Conservation (phyloP, 2,329 filamentous ascomycete genomes). For the Microcera coccophila region DNA sequence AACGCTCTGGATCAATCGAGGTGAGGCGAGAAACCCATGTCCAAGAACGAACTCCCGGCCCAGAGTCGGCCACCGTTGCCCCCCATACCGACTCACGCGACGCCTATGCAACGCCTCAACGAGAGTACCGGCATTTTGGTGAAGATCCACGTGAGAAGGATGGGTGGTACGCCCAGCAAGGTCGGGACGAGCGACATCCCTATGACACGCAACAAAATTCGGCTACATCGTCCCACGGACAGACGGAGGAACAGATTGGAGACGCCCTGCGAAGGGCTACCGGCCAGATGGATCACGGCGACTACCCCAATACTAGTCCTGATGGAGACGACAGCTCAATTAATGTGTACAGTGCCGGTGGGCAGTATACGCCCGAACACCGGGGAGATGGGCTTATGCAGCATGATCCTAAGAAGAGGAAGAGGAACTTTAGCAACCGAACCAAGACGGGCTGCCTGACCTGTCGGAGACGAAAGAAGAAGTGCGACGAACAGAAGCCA, state of each 20-base stretch:
- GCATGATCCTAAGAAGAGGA: conserved; percentile 64
- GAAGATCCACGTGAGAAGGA: conserved; percentile 49
- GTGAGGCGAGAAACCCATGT: conserved; percentile 35
- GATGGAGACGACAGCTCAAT: conserved; percentile 49
- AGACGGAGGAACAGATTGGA: conserved; percentile 48
- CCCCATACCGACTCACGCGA: conserved; percentile 40
- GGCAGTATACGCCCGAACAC: conserved; percentile 46
- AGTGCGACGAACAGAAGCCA: conserved; percentile 92
- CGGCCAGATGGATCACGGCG: conserved; percentile 45
- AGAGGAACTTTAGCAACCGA: conserved; percentile 85
- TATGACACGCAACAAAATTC: conserved; percentile 47
- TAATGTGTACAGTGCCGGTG: conserved; percentile 36
- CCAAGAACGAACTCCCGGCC: conserved; percentile 36
- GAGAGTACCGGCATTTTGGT: conserved; percentile 44
- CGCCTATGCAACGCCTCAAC: conserved; percentile 39
- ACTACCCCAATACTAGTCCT: conserved; percentile 52
- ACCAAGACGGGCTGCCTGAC: conserved; percentile 96
- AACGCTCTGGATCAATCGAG: conserved; percentile 64
- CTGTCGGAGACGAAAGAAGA: conserved; percentile 90
- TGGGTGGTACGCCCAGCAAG: conserved; percentile 46
- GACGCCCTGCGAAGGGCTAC: conserved; percentile 44
- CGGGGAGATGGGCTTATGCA: conserved; percentile 49
- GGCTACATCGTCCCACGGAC: conserved; percentile 41
- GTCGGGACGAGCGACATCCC: conserved; percentile 44
- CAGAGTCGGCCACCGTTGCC: conserved; percentile 30